Evolutionary conservation across 1,284 basidiomycete species (phyloP).

Genomic region (Melanopsichium pennsylvanicum): DNA sequence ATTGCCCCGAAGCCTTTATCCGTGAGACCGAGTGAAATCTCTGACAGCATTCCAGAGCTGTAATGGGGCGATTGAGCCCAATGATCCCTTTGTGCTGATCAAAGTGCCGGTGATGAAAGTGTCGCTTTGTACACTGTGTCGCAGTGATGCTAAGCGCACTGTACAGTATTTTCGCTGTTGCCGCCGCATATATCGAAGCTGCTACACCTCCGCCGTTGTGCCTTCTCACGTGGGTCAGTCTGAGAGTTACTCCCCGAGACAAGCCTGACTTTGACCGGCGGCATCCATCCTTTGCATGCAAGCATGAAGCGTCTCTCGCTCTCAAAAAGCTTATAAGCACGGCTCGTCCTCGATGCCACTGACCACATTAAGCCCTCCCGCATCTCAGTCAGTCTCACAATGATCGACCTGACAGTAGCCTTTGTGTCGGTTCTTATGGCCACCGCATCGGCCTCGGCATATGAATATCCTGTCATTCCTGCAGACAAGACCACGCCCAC

Average conservation of each 20-base stretch:
- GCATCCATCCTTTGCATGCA: neutral
- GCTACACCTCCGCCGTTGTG: neutral
- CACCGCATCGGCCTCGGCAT: constrained; percentile 1
- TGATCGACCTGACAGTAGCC: constrained; percentile 15
- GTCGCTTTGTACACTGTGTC: too few species aligned
- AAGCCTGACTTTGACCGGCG: too few species aligned
- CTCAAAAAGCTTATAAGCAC: constrained; percentile 1
- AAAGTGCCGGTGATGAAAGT: too few species aligned
- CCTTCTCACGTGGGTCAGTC: too few species aligned
- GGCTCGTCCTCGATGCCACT: too few species aligned
- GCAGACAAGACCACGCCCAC: constrained; percentile 49
- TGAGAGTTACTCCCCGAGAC: too few species aligned
- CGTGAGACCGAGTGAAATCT: too few species aligned
- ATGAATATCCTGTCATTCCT: constrained; percentile 29
- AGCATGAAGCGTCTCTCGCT: neutral
- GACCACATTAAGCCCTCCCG: neutral
- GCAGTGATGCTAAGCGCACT: too few species aligned
- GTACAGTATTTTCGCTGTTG: too few species aligned
- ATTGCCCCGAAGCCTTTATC: constrained; percentile 2
- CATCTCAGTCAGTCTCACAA: neutral
- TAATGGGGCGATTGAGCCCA: too few species aligned
- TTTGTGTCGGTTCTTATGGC: constrained; percentile 13
- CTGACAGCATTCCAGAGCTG: too few species aligned
- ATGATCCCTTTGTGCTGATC: too few species aligned
- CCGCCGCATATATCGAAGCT: neutral